Conservation (phyloP, 176 grass and related monocot genomes). For the Carex scoparia region DNA sequence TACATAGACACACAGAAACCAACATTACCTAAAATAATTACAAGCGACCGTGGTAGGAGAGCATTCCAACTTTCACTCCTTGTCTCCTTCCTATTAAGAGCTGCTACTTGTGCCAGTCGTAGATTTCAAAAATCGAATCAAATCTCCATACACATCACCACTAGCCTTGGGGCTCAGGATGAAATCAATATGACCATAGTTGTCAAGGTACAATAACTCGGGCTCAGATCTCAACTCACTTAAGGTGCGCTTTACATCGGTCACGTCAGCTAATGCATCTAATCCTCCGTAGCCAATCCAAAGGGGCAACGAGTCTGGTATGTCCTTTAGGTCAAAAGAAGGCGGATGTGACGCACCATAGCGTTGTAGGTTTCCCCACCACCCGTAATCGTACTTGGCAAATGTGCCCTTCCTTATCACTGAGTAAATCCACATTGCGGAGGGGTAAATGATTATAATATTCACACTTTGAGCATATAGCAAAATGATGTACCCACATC, state of each 20-base stretch:
- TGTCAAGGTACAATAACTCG: slow-evolving; percentile 55
- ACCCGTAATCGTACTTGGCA: slow-evolving; percentile 76
- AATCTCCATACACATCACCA: slow-evolving; percentile 60
- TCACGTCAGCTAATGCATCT: slow-evolving; percentile 73
- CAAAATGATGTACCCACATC: not conserved
- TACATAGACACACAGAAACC: not conserved
- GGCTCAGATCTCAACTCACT: slow-evolving; percentile 54
- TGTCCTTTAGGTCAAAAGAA: slow-evolving; percentile 46
- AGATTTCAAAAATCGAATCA: slow-evolving; percentile 61
- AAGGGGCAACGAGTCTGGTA: slow-evolving; percentile 61
- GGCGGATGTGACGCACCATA: slow-evolving; percentile 48
- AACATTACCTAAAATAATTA: not conserved
- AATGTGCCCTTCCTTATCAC: slow-evolving; percentile 94
- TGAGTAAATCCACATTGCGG: slow-evolving; percentile 11
- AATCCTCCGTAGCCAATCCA: slow-evolving; percentile 86
- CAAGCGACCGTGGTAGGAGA: not conserved
- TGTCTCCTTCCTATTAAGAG: slow-evolving; percentile 24
- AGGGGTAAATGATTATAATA: not conserved
- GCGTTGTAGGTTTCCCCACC: slow-evolving; percentile 44
- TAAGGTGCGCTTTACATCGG: slow-evolving; percentile 55
- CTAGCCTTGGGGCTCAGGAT: slow-evolving; percentile 54
- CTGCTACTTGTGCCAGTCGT: slow-evolving; percentile 41
- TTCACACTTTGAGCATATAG: not conserved
- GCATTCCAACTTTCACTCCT: not conserved
- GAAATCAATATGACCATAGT: slow-evolving; percentile 82